Percentiles rank a stretch among this genome's conserved stretches.
These are phyloP conservation scores for Aspergillus caelatus DNA, from an alignment of 2,329 filamentous ascomycete species.

Conservation along the genomic window DNA sequence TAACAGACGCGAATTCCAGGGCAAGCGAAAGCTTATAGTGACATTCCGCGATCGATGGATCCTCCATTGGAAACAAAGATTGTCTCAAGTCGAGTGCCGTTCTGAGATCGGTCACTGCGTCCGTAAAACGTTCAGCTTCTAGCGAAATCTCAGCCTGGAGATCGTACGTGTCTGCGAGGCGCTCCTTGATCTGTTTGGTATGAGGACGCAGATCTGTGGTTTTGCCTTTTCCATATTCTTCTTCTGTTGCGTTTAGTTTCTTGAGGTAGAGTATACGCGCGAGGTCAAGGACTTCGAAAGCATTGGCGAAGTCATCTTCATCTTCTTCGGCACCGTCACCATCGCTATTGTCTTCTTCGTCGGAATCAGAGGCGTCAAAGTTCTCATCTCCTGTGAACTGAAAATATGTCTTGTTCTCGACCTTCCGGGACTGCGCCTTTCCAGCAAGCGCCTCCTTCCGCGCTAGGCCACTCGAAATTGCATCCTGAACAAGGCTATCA, in stretches of 20 bases:
- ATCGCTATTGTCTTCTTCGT: conserved; percentile 46
- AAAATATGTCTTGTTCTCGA: conserved; percentile 68
- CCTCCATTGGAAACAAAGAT: conserved; percentile 76
- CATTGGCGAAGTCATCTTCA: conserved; percentile 65
- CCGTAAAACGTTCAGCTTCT: conserved; percentile 88
- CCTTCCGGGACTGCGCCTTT: conserved; percentile 15
- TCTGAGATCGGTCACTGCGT: conserved; percentile 82
- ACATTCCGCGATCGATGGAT: conserved; percentile 85
- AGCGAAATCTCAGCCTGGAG: conserved; percentile 95
- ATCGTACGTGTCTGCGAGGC: conserved; percentile 90
- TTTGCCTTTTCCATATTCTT: conserved; percentile 53
- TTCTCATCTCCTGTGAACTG: conserved; percentile 95
- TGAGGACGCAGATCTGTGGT: conserved; percentile 43
- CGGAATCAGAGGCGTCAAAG: conserved; percentile 76
- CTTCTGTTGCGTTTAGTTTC: conserved; percentile 55
- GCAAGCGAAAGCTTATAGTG: conserved; percentile 96
- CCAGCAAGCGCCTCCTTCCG: conserved; percentile 20
- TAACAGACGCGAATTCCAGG: conserved; percentile 87
- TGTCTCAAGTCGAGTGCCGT: conserved; percentile 78
- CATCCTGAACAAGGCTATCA: conserved; percentile 29
- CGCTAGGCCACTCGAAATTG: conserved; percentile 27
- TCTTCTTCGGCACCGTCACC: conserved; percentile 59
- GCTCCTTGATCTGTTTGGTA: conserved; percentile 71
- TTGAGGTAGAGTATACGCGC: conserved; percentile 62
- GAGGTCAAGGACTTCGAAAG: conserved; percentile 66